Conservation (phyloP, 345 rosid species). For the Stellera chamaejasme region DNA sequence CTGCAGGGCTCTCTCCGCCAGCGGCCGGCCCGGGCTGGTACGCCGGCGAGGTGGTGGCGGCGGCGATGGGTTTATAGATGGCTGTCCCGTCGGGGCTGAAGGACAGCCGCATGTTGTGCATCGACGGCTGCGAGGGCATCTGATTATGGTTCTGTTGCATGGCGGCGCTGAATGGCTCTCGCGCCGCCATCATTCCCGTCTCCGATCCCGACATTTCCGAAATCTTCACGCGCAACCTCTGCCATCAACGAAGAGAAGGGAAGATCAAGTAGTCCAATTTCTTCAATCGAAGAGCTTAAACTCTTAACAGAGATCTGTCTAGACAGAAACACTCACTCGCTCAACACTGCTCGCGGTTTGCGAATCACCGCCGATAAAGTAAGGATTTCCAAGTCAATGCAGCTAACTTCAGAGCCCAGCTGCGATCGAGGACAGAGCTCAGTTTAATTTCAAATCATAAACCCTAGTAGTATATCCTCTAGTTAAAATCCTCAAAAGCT, state of each 20-base stretch:
- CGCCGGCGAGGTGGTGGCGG: conserved; percentile 26
- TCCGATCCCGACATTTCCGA: conserved; percentile 47
- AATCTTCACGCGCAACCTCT: conserved; percentile 11
- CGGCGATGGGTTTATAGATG: conserved; percentile 32
- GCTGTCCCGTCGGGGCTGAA: conserved; percentile 39
- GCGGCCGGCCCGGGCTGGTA: conserved; percentile 17
- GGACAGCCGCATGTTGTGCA: conserved; percentile 48
- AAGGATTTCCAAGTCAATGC: neutral
- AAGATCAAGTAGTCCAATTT: neutral
- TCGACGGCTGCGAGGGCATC: conserved; percentile 21
- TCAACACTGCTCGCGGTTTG: neutral
- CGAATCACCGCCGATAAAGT: neutral
- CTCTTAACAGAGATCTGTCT: conserved; percentile 2
- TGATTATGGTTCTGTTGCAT: conserved; percentile 19
- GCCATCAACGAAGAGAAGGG: conserved; percentile 2
- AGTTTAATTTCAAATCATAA: conserved; percentile 10
- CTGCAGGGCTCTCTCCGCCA: conserved; percentile 13
- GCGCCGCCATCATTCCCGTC: conserved; percentile 39
- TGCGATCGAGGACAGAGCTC: neutral
- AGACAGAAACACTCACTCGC: neutral
- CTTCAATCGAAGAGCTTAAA: neutral
- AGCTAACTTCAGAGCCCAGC: conserved; percentile 1
- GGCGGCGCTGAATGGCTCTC: conserved; percentile 26
- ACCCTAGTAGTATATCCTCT: conserved; percentile 15
- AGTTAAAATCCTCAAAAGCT: conserved; percentile 5